Evolutionary conservation across 2,329 filamentous ascomycete genomes (phyloP).

Genomic region (Cladosporium sphaerospermum): DNA sequence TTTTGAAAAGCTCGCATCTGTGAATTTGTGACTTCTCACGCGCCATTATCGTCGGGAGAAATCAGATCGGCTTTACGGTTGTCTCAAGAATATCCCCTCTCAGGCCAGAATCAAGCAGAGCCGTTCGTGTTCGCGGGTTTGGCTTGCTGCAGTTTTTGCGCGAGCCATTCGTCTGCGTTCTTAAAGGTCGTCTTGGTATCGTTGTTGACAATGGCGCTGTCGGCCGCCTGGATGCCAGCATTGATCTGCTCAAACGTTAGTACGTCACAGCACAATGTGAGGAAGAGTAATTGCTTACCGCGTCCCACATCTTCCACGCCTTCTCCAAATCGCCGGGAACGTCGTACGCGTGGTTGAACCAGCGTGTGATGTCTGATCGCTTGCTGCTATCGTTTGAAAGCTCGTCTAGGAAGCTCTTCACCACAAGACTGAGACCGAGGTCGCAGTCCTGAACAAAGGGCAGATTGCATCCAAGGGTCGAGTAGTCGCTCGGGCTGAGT

Average conservation of each 20-base stretch:
- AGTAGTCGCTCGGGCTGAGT: conserved; percentile 40
- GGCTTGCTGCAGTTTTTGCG: conserved; percentile 20
- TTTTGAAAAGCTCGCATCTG: too few species aligned
- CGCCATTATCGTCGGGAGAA: too few species aligned
- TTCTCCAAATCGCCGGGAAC: conserved; percentile 52
- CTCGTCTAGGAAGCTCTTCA: conserved; percentile 74
- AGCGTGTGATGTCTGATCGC: conserved; percentile 48
- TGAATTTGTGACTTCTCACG: too few species aligned
- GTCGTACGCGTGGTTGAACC: conserved; percentile 56
- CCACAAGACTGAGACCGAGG: conserved; percentile 69
- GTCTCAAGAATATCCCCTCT: too few species aligned
- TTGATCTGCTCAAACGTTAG: conserved; percentile 42
- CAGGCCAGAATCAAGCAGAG: too few species aligned
- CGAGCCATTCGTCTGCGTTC: conserved; percentile 56
- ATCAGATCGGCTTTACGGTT: too few species aligned
- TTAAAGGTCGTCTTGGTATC: conserved; percentile 49
- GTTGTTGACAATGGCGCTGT: conserved; percentile 39
- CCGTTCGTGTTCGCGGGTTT: neutral
- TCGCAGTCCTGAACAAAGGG: conserved; percentile 66
- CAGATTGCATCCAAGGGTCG: conserved; percentile 62
- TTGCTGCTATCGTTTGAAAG: conserved; percentile 50
- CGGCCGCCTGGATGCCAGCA: conserved; percentile 51
- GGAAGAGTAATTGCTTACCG: conserved; percentile 40
- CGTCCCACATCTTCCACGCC: conserved; percentile 60
- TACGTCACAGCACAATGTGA: neutral